A percentile compares a stretch with the other conserved stretches of the same genome.
Evolutionary conservation across 148 eudicot species (phyloP).

Genomic region (Chenopodium album): DNA sequence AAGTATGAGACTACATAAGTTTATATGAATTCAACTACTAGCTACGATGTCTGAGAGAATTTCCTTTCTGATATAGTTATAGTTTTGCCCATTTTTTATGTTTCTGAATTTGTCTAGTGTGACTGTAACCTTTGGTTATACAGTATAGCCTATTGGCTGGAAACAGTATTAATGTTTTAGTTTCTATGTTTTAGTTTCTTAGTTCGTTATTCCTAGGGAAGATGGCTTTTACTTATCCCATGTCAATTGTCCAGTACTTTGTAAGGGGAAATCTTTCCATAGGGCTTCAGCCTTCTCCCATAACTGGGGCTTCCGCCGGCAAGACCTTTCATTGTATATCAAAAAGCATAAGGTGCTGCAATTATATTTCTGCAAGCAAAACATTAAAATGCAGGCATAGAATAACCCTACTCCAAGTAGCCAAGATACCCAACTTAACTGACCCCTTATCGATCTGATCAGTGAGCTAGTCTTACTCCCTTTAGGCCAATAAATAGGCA

Average conservation of each 20-base stretch:
- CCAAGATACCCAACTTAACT: too few species aligned
- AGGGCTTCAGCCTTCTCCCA: not conserved
- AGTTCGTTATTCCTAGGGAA: not conserved
- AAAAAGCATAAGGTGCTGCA: not conserved
- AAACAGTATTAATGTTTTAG: not conserved
- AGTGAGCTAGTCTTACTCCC: too few species aligned
- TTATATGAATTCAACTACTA: too few species aligned
- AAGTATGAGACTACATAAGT: not conserved
- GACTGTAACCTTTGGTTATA: not conserved
- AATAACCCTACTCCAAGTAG: too few species aligned
- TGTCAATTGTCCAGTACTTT: not conserved
- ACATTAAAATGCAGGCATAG: too few species aligned
- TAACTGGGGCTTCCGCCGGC: not conserved
- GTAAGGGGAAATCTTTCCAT: not conserved
- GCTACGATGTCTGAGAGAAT: too few species aligned
- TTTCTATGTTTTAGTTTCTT: too few species aligned
- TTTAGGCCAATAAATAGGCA: too few species aligned
- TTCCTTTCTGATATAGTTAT: too few species aligned
- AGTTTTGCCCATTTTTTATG: not conserved
- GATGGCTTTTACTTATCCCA: not conserved
- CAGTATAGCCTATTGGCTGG: not conserved
- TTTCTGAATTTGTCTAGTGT: not conserved
- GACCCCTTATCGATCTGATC: too few species aligned
- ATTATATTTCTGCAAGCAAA: not conserved
- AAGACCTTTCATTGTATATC: not conserved